phyloP scores from a whole-genome alignment of 2,329 filamentous ascomycete genomes.

The Penicillium janthinellum region DNA sequence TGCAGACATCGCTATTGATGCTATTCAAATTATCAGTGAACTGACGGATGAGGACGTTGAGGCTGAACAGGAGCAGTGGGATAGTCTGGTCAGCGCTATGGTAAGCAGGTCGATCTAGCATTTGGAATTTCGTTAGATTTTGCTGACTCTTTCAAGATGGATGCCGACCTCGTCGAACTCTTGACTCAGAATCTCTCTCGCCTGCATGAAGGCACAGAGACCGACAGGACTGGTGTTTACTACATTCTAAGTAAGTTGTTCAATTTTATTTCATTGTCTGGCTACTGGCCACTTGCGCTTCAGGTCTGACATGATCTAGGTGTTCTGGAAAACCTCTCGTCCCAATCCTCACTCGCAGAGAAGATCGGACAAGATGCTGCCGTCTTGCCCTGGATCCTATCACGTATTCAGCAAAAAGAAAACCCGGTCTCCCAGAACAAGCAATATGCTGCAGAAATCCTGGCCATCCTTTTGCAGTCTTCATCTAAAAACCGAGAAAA shows the following conservation, averaged over 20 bases:
- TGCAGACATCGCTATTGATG: constrained; percentile 91
- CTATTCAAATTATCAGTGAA: constrained; percentile 85
- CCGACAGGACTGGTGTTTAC: constrained; percentile 83
- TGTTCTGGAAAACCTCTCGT: constrained; percentile 84
- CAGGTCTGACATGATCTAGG: constrained; percentile 36
- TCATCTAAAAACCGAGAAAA: constrained; percentile 66
- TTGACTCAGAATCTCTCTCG: constrained; percentile 65
- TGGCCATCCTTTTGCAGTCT: constrained; percentile 84
- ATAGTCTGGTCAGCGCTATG: constrained; percentile 67
- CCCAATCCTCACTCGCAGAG: constrained; percentile 67
- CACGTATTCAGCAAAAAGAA: constrained; percentile 71
- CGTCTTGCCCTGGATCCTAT: constrained; percentile 75
- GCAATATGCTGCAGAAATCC: constrained; percentile 88
- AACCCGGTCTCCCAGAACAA: constrained; percentile 79
- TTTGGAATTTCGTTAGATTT: neutral
- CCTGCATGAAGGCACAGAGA: constrained; percentile 71
- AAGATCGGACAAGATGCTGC: constrained; percentile 69
- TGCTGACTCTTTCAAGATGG: constrained; percentile 37
- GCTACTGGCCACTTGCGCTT: too few species aligned
- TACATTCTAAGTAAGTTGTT: constrained; percentile 64
- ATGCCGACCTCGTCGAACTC: constrained; percentile 46
- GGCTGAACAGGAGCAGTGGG: constrained; percentile 79
- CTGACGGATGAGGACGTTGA: constrained; percentile 90
- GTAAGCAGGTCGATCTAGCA: constrained; percentile 29
- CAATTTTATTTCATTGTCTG: too few species aligned